Base-by-base conservation (phyloP, 148 eudicot species). In the Fagopyrum homotropicum region DNA sequence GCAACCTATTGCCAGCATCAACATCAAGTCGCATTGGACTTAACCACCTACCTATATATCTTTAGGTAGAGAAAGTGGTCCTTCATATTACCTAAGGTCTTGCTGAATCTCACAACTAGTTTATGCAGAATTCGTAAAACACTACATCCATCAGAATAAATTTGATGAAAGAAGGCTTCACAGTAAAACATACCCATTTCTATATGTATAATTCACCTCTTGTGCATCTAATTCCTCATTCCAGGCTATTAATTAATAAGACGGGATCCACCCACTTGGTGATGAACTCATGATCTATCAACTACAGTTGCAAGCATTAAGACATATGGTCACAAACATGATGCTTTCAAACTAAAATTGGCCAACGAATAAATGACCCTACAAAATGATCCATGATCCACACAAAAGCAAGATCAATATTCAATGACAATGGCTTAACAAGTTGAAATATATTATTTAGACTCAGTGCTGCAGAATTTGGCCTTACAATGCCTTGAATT, bases 371-470 rank as follows among this genome's bases (percentile, higher is more conserved):
- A 64, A 45, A 64, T 9, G 45, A 61, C 15, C 69, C 44, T 12
- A 40, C 47, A 66, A 3, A 8, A 64, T 35, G 9, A 35, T 35
- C 70, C 70, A 64, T 30, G 3, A 11, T 16, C 35, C 45, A 40
- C 70, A 64, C 70, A 64, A 14, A 64, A 40, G 70, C 47, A 66
- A 66, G 17, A 66, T 66, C 44, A 30, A 30, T 30, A 30, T 30
- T 30, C 35, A 63, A 63, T 30, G 44, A 15, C 30, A 63, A 10
- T 5, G 4, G 45, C 69, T 30, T 29, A 63, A 30, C 64, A 22
- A 19, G 69, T 29, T 63, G 69, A 29, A 2, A 44, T 63, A 29
- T 63, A 63, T 63, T 30, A 30, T 30, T 30, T 30, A 63, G 69
- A 63, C 45, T 63, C 69, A 3, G 69, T 40, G 19, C 16, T 35